These are phyloP conservation scores for Tulasnella sp. DNA, from an alignment of 768 basidiomycete species.

Conservation along the genomic window DNA sequence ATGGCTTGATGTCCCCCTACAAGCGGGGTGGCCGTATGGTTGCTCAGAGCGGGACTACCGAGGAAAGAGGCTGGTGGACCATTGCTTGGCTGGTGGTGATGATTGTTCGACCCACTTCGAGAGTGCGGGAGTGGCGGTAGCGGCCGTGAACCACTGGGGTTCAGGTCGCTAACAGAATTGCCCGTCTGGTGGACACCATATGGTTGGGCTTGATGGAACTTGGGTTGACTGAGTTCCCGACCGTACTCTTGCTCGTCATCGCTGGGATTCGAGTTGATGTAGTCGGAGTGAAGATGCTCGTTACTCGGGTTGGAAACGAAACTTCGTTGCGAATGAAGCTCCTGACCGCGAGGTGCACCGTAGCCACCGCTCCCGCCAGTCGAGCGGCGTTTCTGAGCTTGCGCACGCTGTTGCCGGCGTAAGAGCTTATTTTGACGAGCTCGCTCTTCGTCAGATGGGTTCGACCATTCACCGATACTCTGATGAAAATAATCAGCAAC, in stretches of 20 bases:
- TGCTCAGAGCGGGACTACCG: slow-evolving; percentile 17
- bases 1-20: slow-evolving; percentile 13
- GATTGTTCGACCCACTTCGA: slow-evolving; percentile 49
- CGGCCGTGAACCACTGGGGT: slow-evolving; percentile 30
- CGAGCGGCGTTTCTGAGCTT: slow-evolving; percentile 4
- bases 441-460: slow-evolving; percentile 82
- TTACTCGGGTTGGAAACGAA: slow-evolving; percentile 14
- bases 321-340: slow-evolving; percentile 2
- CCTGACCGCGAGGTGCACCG: not conserved
- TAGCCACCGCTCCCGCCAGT: not conserved
- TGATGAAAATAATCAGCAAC: slow-evolving; percentile 26
- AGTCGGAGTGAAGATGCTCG: slow-evolving; percentile 30
- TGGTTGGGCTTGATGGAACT: not conserved
- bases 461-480: slow-evolving; percentile 85
- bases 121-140: slow-evolving; percentile 57
- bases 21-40: slow-evolving; percentile 16
- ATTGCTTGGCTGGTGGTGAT: slow-evolving; percentile 40
- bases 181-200: not conserved
- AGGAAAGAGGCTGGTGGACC: slow-evolving; percentile 5
- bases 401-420: slow-evolving; percentile 39
- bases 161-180: slow-evolving; percentile 7
- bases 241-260: slow-evolving; percentile 42
- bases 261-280: slow-evolving; percentile 78
- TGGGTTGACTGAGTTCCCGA: not conserved
- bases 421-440: slow-evolving; percentile 58